These are phyloP conservation scores for Jaltomata sinuosa DNA, from an alignment of 257 asterid species.

Conservation along the genomic window DNA sequence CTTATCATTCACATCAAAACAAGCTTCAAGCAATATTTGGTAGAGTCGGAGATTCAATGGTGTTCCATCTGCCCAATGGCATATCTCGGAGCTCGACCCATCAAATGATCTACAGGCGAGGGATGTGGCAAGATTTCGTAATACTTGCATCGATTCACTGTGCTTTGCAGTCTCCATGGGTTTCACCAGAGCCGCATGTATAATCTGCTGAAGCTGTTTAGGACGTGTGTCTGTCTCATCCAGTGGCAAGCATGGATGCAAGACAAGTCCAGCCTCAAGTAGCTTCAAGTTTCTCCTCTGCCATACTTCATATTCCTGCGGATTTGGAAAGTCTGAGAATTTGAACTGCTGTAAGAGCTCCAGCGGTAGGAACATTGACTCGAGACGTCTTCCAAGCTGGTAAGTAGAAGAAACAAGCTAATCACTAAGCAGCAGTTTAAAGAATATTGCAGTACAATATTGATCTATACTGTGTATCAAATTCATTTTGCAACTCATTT, in stretches of 20 bases:
- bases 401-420: slow-evolving; percentile 8
- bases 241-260: slow-evolving; percentile 60
- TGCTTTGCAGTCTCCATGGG: slow-evolving; percentile 63
- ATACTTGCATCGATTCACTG: slow-evolving; percentile 50
- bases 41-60: slow-evolving; percentile 74
- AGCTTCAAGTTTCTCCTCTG: slow-evolving; percentile 64
- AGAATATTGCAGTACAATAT: not conserved
- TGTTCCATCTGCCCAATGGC: slow-evolving; percentile 96
- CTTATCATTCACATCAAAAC: slow-evolving; percentile 72
- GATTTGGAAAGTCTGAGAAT: slow-evolving; percentile 58
- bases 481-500: not conserved
- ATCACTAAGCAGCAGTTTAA: not conserved
- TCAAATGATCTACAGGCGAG: slow-evolving; percentile 79
- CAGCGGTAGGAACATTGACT: slow-evolving; percentile 75
- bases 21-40: slow-evolving; percentile 57
- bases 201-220: slow-evolving; percentile 48
- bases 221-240: slow-evolving; percentile 38
- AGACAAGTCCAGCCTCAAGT: slow-evolving; percentile 71
- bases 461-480: not conserved
- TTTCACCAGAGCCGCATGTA: slow-evolving; percentile 37
- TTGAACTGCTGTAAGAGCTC: slow-evolving; percentile 65
- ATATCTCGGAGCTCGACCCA: slow-evolving; percentile 50
- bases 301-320: slow-evolving; percentile 56
- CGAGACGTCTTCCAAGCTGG: slow-evolving; percentile 79
- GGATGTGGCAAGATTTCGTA: slow-evolving; percentile 42